Evolutionary conservation across 2,329 filamentous ascomycete species (phyloP), one percentile per base, ranked within the genome.

Genomic region (Leptographium lundbergii): DNA sequence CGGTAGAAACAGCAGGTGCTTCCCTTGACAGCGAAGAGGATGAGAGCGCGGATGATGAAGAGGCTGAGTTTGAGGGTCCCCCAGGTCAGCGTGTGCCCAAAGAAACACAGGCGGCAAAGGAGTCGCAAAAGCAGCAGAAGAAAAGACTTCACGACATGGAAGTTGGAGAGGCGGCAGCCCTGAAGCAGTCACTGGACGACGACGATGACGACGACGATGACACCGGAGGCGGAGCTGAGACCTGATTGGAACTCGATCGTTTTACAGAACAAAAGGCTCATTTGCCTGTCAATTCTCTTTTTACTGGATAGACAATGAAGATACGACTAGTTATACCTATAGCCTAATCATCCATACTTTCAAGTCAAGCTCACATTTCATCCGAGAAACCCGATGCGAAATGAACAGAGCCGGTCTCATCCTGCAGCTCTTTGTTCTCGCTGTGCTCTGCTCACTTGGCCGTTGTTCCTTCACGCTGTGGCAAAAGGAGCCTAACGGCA

Each of bases 141-240:
- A 74, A 80, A 59, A 78, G 76, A 57, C 72, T 84, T 19, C 81
- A 82, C 65, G 74, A 77, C 65, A 84, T 84, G 81, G 81, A 84
- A 64, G 76, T 81, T 2, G 78, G 76, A 59, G 81, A 84, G 66
- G 81, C 80, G 14, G 76, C 74, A 2, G 81, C 80, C 10, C 69
- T 83, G 17, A 64, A 64, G 42, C 53, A 63, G 56, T 61, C 14
- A 50, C 61, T 67, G 0, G 65, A 67, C 1, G 65, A 67, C 4
- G 66, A 67, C 1, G 66, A 67, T 1, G 65, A 66, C 9, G 36
- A 95, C 94, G 1, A 89, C 88, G 25, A 92, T 88, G 1, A 90
- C 90, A 66, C 5, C 6, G 45, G 45, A 45, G 25, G 48, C 56
- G 48, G 48, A 2, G 36, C 54, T 59, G 13, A 34, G 11, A 50